A percentile compares a stretch with the other conserved stretches of the same genome.
phyloP scores from a whole-genome alignment of 2,329 filamentous ascomycete genomes.

The Tricladium varicosporioides region DNA sequence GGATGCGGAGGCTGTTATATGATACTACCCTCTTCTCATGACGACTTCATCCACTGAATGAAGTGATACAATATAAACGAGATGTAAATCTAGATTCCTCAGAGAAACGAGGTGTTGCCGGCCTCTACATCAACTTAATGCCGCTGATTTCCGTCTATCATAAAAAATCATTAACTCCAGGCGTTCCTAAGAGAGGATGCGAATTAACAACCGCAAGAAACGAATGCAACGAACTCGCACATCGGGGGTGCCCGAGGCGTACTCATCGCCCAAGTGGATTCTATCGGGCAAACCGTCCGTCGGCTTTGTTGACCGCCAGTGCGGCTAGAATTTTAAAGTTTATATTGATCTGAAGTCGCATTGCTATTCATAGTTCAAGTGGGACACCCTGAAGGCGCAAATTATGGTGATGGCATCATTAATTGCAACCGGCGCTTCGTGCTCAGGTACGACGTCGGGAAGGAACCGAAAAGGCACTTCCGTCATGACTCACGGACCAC shows the following conservation, averaged over 20 bases:
- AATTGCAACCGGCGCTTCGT: background rate
- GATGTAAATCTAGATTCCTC: no score
- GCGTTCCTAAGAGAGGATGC: no score
- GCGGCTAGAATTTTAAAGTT: background rate
- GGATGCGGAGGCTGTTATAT: no score
- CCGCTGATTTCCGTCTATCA: no score
- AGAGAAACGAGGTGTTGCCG: no score
- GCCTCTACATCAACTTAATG: no score
- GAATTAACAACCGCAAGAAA: no score
- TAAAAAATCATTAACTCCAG: no score
- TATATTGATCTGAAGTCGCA: background rate
- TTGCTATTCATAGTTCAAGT: background rate
- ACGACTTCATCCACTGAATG: no score
- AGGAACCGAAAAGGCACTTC: background rate
- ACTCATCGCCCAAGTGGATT: background rate
- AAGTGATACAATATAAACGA: no score
- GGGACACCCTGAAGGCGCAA: background rate
- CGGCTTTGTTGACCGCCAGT: background rate
- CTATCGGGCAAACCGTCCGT: background rate
- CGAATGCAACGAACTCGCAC: no score
- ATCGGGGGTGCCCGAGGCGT: background rate
- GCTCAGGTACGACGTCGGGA: background rate
- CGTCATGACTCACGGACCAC: slow-evolving; percentile 1
- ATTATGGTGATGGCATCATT: background rate
- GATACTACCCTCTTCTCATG: no score